A percentile compares a stretch with the other conserved stretches of the same genome.
Evolutionary conservation across 2,329 filamentous ascomycete genomes (phyloP).

Genomic region (Exophiala sp.): DNA sequence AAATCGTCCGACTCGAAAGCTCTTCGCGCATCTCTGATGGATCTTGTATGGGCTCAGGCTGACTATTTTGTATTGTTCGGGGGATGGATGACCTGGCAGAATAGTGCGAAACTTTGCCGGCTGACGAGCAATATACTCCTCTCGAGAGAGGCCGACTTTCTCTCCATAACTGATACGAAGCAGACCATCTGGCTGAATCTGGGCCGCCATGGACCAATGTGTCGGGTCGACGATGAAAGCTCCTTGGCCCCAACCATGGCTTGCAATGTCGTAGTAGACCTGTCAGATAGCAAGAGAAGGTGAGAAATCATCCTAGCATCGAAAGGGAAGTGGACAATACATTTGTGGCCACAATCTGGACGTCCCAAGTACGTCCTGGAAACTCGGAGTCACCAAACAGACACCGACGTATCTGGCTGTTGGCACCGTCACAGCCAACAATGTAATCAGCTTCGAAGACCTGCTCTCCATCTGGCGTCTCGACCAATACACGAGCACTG

Average conservation of each 20-base stretch:
- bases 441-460: slow-evolving; percentile 34
- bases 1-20: slow-evolving; percentile 55
- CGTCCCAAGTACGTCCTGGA: slow-evolving; percentile 22
- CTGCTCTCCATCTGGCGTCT: slow-evolving; percentile 15
- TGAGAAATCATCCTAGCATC: slow-evolving; percentile 35
- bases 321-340: slow-evolving; percentile 5
- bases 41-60: slow-evolving; percentile 59
- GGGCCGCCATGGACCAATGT: slow-evolving; percentile 61
- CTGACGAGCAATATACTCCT: slow-evolving; percentile 53
- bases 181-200: slow-evolving; percentile 56
- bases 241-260: slow-evolving; percentile 49
- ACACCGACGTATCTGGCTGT: slow-evolving; percentile 14
- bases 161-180: slow-evolving; percentile 65
- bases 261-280: slow-evolving; percentile 61
- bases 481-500: slow-evolving; percentile 14
- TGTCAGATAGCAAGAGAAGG: slow-evolving; percentile 57
- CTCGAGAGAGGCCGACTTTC: slow-evolving; percentile 48
- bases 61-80: slow-evolving; percentile 54
- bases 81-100: slow-evolving; percentile 57
- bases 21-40: slow-evolving; percentile 58
- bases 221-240: slow-evolving; percentile 58
- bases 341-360: slow-evolving; percentile 27
- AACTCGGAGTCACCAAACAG: slow-evolving; percentile 17
- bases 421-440: slow-evolving; percentile 41
- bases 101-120: slow-evolving; percentile 55